Evolutionary conservation across 1,139 yeast species (phyloP).

Genomic region (Pichia sp.): DNA sequence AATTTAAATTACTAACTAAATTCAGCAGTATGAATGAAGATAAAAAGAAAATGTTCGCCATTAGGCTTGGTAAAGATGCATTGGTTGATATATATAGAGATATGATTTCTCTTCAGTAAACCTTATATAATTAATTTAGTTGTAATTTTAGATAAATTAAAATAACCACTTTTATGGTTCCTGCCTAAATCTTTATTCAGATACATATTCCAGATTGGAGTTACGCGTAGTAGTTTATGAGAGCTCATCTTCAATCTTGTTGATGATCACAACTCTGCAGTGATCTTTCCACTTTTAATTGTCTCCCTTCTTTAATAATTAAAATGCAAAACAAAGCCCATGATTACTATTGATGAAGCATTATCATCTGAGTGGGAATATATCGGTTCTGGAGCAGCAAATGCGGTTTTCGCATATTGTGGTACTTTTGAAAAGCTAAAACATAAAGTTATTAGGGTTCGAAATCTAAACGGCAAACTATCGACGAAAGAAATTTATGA

Average conservation of each 20-base stretch:
- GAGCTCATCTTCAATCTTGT: too few species aligned
- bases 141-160: background rate
- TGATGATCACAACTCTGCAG: too few species aligned
- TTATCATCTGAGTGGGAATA: conserved; percentile 18
- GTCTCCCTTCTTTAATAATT: too few species aligned
- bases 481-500: conserved; percentile 18
- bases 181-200: too few species aligned
- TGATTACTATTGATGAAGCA: too few species aligned
- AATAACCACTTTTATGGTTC: too few species aligned
- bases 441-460: conserved; percentile 22
- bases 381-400: conserved; percentile 26
- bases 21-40: conserved; percentile 54
- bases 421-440: conserved; percentile 12
- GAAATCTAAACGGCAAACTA: conserved; percentile 16
- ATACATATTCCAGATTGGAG: too few species aligned
- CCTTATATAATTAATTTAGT: background rate
- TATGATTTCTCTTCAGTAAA: conserved; percentile 35
- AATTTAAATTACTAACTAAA: conserved; percentile 47
- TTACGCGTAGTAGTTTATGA: too few species aligned
- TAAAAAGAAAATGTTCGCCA: conserved; percentile 45
- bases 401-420: conserved; percentile 21
- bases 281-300: too few species aligned
- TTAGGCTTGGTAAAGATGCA: conserved; percentile 52
- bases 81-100: conserved; percentile 64
- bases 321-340: too few species aligned